Conservation (phyloP, 306 rosid species). For the Trichosanthes cucumerina region DNA sequence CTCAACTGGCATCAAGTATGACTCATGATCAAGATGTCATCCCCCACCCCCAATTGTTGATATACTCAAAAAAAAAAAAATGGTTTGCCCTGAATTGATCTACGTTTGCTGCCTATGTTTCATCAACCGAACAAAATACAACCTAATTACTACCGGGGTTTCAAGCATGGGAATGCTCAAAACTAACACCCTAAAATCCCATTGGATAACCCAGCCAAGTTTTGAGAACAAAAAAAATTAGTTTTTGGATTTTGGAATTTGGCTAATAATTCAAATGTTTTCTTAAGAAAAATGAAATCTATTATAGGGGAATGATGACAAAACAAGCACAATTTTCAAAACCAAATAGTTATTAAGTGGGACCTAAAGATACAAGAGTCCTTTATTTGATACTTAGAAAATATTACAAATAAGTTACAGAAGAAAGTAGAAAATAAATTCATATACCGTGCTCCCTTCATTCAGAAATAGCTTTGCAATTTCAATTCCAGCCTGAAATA, state of each 20-base stretch:
- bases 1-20: too few species aligned
- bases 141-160: not conserved
- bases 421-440: conserved; percentile 1
- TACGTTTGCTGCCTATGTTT: not conserved
- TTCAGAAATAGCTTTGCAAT: conserved; percentile 77
- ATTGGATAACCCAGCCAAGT: too few species aligned
- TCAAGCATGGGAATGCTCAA: not conserved
- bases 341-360: too few species aligned
- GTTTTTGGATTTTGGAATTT: too few species aligned
- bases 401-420: not conserved
- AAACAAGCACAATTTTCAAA: too few species aligned
- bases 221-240: too few species aligned
- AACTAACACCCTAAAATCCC: not conserved
- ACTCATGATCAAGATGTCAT: too few species aligned
- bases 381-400: conserved; percentile 7
- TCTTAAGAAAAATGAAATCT: too few species aligned
- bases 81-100: not conserved
- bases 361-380: not conserved
- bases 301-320: too few species aligned
- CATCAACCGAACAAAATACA: not conserved
- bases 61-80: too few species aligned
- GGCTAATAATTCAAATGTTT: too few species aligned
- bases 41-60: too few species aligned
- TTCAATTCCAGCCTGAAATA: conserved; percentile 88
- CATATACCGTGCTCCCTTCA: conserved; percentile 71